Evolutionary conservation across 495 filamentous ascomycete species (phyloP).

Genomic region (Penicillium desertorum): DNA sequence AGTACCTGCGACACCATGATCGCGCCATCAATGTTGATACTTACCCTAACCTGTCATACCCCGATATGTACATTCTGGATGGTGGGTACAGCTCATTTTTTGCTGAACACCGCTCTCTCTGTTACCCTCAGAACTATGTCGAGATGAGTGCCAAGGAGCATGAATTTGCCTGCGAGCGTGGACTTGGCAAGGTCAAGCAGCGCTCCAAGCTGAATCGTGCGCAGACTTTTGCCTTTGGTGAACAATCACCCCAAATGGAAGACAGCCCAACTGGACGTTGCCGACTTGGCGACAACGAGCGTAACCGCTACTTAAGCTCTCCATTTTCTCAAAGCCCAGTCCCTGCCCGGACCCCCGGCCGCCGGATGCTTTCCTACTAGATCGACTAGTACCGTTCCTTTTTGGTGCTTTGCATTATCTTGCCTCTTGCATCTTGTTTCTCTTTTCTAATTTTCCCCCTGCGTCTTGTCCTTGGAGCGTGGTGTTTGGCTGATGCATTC

Average conservation of each 20-base stretch:
- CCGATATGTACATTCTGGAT: slow-evolving; percentile 94
- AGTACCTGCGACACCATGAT: slow-evolving; percentile 81
- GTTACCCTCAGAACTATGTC: slow-evolving; percentile 91
- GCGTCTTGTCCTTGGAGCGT: slow-evolving; percentile 28
- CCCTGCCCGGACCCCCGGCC: slow-evolving; percentile 54
- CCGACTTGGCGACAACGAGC: slow-evolving; percentile 42
- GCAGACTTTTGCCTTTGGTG: slow-evolving; percentile 89
- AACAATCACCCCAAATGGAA: slow-evolving; percentile 65
- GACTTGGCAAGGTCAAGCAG: slow-evolving; percentile 82
- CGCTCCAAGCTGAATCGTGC: slow-evolving; percentile 82
- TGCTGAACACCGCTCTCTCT: slow-evolving; percentile 68
- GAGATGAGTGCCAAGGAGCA: slow-evolving; percentile 92
- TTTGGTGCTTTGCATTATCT: not conserved
- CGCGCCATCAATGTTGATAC: slow-evolving; percentile 74
- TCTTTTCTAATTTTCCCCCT: too few species aligned
- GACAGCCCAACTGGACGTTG: slow-evolving; percentile 75
- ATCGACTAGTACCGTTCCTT: not conserved
- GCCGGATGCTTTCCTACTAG: slow-evolving; percentile 74
- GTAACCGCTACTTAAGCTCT: slow-evolving; percentile 42
- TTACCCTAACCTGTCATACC: slow-evolving; percentile 87
- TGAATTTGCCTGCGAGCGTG: slow-evolving; percentile 85
- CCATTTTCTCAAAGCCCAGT: slow-evolving; percentile 56
- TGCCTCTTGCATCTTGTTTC: slow-evolving; percentile 13
- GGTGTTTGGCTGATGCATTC: slow-evolving; percentile 22
- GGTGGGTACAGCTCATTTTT: slow-evolving; percentile 97